Conservation (phyloP, 148 eudicot species). For the Beta vulgaris region DNA sequence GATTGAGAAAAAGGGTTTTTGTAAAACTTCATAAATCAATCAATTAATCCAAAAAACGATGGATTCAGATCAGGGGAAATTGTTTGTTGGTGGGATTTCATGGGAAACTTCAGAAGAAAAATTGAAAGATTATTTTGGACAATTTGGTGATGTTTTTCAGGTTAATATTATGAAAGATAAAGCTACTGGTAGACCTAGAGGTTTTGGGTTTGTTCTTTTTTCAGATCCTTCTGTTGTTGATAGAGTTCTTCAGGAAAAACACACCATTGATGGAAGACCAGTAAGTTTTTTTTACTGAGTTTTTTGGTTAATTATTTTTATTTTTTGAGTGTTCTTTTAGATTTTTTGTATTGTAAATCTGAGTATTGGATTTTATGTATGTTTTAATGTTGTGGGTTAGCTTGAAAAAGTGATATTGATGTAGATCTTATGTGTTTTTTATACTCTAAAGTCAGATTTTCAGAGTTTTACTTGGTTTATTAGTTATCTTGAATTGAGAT, state of each 20-base stretch:
- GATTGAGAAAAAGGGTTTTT: background rate
- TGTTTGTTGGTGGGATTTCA: slow-evolving; percentile 90
- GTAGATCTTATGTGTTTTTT: background rate
- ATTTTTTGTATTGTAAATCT: background rate
- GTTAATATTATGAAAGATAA: slow-evolving; percentile 82
- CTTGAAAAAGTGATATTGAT: background rate
- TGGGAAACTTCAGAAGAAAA: slow-evolving; percentile 87
- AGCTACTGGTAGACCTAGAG: slow-evolving; percentile 66
- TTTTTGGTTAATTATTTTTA: background rate
- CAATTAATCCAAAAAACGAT: slow-evolving; percentile 19
- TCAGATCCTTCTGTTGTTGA: slow-evolving; percentile 79
- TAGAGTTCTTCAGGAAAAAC: slow-evolving; percentile 70
- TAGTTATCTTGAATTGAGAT: too few relatives aligned
- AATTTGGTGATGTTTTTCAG: slow-evolving; percentile 71
- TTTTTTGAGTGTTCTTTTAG: background rate
- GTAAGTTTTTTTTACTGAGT: slow-evolving; percentile 29
- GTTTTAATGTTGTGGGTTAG: too few relatives aligned
- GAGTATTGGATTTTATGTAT: too few relatives aligned
- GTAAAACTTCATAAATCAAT: background rate
- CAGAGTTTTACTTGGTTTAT: too few relatives aligned
- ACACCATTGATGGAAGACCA: slow-evolving; percentile 77
- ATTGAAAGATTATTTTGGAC: slow-evolving; percentile 65
- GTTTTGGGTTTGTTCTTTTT: slow-evolving; percentile 84
- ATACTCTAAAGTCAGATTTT: too few relatives aligned
- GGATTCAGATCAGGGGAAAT: slow-evolving; percentile 93